Evolutionary conservation across 768 basidiomycete species (phyloP).

Genomic region (Sporobolomyces roseus): DNA sequence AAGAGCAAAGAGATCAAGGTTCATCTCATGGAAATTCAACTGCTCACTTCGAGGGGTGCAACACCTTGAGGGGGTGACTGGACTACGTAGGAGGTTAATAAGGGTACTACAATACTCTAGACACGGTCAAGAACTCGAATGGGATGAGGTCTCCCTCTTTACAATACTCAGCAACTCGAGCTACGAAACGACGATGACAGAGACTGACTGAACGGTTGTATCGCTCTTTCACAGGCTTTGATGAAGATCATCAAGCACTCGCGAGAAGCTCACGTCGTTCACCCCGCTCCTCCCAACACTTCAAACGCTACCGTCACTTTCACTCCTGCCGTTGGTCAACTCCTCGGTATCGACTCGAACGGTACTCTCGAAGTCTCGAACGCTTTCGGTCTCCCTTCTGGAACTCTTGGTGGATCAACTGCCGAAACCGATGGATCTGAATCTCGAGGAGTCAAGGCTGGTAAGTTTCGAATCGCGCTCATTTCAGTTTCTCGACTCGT

Average conservation of each 20-base stretch:
- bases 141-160: too few species aligned
- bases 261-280: conserved; percentile 32
- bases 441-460: conserved; percentile 38
- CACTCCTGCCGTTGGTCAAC: conserved; percentile 42
- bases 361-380: conserved; percentile 42
- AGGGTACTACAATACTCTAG: too few species aligned
- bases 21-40: too few species aligned
- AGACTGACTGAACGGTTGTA: neutral
- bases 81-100: too few species aligned
- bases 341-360: conserved; percentile 44
- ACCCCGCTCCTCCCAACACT: conserved; percentile 37
- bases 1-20: too few species aligned
- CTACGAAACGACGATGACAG: too few species aligned
- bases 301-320: conserved; percentile 43
- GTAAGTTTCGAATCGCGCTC: conserved; percentile 7
- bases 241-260: conserved; percentile 47
- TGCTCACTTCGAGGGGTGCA: too few species aligned
- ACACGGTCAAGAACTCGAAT: too few species aligned
- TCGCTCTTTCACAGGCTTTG: conserved; percentile 30
- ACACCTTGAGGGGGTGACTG: too few species aligned
- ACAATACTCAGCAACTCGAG: too few species aligned
- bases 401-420: conserved; percentile 27
- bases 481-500: neutral
- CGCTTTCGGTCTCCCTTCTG: conserved; percentile 42
- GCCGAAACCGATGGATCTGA: conserved; percentile 22